Percentiles rank a stretch among this genome's conserved stretches.
Evolutionary conservation across 2,329 filamentous ascomycete species (phyloP).

Genomic region (Helicocarpus griseus): DNA sequence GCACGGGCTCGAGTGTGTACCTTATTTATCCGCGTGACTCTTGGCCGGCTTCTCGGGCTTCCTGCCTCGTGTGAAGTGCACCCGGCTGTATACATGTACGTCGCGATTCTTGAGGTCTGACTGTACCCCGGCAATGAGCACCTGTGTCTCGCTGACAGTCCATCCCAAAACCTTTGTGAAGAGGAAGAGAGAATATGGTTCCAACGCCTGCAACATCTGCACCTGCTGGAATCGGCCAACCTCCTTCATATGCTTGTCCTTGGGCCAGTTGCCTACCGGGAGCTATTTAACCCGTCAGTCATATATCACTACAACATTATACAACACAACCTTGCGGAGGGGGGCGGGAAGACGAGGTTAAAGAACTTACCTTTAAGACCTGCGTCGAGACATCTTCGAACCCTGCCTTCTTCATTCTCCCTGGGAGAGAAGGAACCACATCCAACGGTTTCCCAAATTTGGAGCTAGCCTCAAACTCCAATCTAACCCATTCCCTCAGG

Average conservation of each 20-base stretch:
- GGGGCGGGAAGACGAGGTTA: neutral
- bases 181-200: conserved; percentile 18
- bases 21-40: no score
- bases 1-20: no score
- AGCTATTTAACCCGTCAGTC: conserved; percentile 10
- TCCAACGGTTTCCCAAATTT: conserved; percentile 26
- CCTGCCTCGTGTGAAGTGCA: neutral
- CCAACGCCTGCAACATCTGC: conserved; percentile 17
- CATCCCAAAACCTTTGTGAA: conserved; percentile 22
- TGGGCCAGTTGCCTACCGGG: conserved; percentile 29
- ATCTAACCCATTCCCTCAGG: neutral
- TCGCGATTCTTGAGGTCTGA: conserved; percentile 22
- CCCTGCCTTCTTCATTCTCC: conserved; percentile 41
- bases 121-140: conserved; percentile 23
- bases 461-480: conserved; percentile 9
- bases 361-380: conserved; percentile 29
- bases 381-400: conserved; percentile 44
- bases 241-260: conserved; percentile 39
- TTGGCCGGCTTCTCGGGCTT: neutral
- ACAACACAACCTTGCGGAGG: no score
- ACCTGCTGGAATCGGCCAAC: conserved; percentile 28
- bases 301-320: neutral
- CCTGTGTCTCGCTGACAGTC: conserved; percentile 23
- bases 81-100: conserved; percentile 20
- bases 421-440: conserved; percentile 27